These are phyloP conservation scores for Zostera marina DNA, from an alignment of 116 monocot species.

Conservation along the genomic window DNA sequence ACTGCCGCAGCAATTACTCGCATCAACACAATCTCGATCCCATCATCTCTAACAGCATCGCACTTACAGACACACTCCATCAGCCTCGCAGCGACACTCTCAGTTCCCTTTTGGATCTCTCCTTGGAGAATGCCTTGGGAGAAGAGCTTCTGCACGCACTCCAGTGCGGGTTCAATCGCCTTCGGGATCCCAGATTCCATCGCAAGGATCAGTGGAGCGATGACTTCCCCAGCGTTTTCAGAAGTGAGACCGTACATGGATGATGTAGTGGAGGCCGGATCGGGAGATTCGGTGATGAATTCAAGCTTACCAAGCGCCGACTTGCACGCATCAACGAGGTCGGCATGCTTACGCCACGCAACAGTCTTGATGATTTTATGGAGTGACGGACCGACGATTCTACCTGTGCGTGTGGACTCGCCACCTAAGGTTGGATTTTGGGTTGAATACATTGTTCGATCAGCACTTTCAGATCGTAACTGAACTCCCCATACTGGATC, in stretches of 20 bases:
- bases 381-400: slow-evolving; percentile 67
- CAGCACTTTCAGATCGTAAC: slow-evolving; percentile 12
- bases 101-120: slow-evolving; percentile 21
- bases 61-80: slow-evolving; percentile 29
- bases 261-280: slow-evolving; percentile 10
- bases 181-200: slow-evolving; percentile 48
- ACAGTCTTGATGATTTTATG: slow-evolving; percentile 98
- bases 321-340: slow-evolving; percentile 78
- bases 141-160: slow-evolving; percentile 61
- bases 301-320: slow-evolving; percentile 70
- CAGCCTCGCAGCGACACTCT: slow-evolving; percentile 14
- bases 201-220: slow-evolving; percentile 53
- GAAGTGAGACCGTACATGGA: slow-evolving; percentile 29
- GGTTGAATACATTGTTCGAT: slow-evolving; percentile 18
- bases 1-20: slow-evolving; percentile 57
- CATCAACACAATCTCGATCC: slow-evolving; percentile 45
- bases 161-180: slow-evolving; percentile 69
- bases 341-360: slow-evolving; percentile 85
- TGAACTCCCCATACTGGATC: neutral
- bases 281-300: slow-evolving; percentile 16
- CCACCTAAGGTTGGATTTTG: slow-evolving; percentile 37
- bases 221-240: slow-evolving; percentile 28
- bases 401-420: slow-evolving; percentile 45
- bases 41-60: slow-evolving; percentile 39
- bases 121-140: slow-evolving; percentile 40